phyloP scores from a whole-genome alignment of 2,329 filamentous ascomycete genomes.

The Aureobasidium sp. region DNA sequence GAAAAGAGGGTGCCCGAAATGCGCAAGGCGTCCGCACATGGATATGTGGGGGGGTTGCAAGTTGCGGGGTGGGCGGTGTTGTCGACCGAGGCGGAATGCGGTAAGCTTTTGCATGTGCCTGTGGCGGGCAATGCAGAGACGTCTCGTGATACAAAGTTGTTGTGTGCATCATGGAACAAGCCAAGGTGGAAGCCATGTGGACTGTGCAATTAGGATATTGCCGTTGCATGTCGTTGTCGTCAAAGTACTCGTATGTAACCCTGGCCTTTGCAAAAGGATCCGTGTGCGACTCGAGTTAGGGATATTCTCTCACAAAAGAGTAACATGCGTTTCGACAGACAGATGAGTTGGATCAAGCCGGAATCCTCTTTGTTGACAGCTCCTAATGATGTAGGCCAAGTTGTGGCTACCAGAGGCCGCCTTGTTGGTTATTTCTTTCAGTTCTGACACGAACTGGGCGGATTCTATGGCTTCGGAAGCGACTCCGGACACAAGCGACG shows the following conservation, averaged over 20 bases:
- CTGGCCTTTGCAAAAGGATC: neutral
- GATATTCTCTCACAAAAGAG: neutral
- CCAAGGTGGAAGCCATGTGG: neutral
- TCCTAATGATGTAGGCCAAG: neutral
- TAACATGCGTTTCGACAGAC: neutral
- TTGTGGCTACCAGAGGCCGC: neutral
- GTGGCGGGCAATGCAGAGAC: neutral
- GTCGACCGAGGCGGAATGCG: constrained; percentile 5
- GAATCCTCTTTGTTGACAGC: neutral
- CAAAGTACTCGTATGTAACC: neutral
- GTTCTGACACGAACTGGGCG: neutral
- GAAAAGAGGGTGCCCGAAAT: neutral
- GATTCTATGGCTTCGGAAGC: neutral
- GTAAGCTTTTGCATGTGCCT: constrained; percentile 2
- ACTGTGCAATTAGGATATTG: neutral
- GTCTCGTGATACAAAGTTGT: neutral
- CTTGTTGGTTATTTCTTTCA: neutral
- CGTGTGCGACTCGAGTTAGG: neutral
- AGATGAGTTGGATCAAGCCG: neutral
- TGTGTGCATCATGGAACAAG: neutral
- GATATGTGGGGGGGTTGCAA: neutral
- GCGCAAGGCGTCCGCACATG: neutral
- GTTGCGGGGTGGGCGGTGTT: neutral
- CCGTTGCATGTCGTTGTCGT: neutral
- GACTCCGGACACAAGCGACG: neutral